These are phyloP conservation scores for Metroxylon sagu DNA, from an alignment of 176 grass and related monocot species.

Conservation along the genomic window DNA sequence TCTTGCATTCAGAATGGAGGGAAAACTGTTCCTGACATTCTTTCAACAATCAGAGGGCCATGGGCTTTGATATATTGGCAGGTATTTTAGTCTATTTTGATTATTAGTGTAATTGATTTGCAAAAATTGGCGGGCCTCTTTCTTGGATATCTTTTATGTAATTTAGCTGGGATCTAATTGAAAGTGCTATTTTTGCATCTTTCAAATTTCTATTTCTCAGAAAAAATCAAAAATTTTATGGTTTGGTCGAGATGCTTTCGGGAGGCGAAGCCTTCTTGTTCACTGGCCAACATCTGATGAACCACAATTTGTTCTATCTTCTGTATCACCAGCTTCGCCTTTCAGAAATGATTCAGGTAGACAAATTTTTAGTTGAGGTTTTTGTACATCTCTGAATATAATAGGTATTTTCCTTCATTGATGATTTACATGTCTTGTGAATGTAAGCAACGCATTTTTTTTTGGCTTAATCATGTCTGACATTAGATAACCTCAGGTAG, in stretches of 20 bases:
- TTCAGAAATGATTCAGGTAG: slow-evolving; percentile 29
- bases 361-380: no score
- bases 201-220: slow-evolving; percentile 34
- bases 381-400: no score
- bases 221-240: slow-evolving; percentile 48
- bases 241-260: slow-evolving; percentile 84
- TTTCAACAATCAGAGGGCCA: slow-evolving; percentile 74
- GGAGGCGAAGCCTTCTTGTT: slow-evolving; percentile 84
- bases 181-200: slow-evolving; percentile 10
- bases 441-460: no score
- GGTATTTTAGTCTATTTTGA: slow-evolving; percentile 22
- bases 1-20: slow-evolving; percentile 13
- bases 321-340: slow-evolving; percentile 46
- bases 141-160: not conserved
- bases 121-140: no score
- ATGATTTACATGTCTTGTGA: no score
- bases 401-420: no score
- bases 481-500: no score
- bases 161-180: slow-evolving; percentile 3
- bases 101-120: no score
- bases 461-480: no score
- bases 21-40: slow-evolving; percentile 41
- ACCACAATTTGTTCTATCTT: slow-evolving; percentile 64
- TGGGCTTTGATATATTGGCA: slow-evolving; percentile 96
- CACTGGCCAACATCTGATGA: slow-evolving; percentile 69